These are phyloP conservation scores for Phytophthora capsici DNA, from an alignment of 352 stramenopile genomes.

Conservation along the genomic window DNA sequence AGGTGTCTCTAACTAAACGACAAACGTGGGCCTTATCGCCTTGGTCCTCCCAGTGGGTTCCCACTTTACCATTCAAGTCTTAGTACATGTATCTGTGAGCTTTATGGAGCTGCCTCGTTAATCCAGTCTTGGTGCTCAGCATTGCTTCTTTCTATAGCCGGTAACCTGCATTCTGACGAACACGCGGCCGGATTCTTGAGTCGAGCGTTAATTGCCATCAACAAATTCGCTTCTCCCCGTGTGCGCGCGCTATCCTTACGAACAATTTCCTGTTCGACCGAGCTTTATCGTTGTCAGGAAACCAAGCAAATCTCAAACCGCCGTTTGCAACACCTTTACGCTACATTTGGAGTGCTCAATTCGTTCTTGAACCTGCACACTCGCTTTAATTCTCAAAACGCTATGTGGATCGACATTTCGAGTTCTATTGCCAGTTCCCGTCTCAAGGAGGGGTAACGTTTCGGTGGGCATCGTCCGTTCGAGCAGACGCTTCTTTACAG, in stretches of 20 bases:
- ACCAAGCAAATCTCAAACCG: neutral
- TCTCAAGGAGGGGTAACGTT: slow-evolving; percentile 7
- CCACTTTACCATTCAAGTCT: no score
- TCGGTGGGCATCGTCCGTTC: slow-evolving; percentile 10
- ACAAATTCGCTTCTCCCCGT: neutral
- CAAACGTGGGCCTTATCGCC: no score
- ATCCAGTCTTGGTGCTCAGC: no score
- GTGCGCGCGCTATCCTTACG: neutral
- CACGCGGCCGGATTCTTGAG: neutral
- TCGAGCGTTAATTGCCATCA: neutral
- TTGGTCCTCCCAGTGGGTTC: no score
- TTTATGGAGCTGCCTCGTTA: no score
- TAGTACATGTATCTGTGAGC: no score
- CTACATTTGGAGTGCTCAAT: no score
- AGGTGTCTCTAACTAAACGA: no score
- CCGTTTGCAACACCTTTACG: slow-evolving; percentile 3
- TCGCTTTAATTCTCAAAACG: neutral
- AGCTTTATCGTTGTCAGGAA: slow-evolving; percentile 2
- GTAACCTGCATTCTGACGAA: neutral
- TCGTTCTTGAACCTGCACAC: no score
- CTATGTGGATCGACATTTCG: neutral
- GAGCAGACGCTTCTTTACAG: slow-evolving; percentile 6
- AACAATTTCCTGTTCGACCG: neutral
- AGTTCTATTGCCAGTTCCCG: no score
- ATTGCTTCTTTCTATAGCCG: no score